Percentiles rank a stretch among this genome's conserved stretches.
Conservation (phyloP, 2,329 filamentous ascomycete genomes). For the Alternaria atra region DNA sequence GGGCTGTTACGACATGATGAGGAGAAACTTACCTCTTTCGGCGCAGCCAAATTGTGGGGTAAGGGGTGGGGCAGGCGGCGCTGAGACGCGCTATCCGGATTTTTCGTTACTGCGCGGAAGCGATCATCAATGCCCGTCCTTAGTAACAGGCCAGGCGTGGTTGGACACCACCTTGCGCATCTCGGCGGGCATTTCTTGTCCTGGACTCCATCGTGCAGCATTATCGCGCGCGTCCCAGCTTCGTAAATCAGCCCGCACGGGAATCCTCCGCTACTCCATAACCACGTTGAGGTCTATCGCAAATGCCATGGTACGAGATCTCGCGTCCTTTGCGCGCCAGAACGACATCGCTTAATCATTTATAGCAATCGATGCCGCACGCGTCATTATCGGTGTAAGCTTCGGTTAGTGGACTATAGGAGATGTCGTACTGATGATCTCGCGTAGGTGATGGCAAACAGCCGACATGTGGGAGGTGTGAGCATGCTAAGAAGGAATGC, state of each 20-base stretch:
- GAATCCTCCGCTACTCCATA: constrained; percentile 7
- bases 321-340: background rate
- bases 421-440: constrained; percentile 21
- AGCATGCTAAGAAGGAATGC: constrained; percentile 45
- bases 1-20: background rate
- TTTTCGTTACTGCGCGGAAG: constrained; percentile 11
- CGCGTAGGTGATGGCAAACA: constrained; percentile 46
- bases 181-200: constrained; percentile 26
- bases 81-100: constrained; percentile 15
- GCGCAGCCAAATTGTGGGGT: constrained; percentile 26
- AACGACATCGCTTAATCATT: constrained; percentile 22
- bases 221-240: constrained; percentile 17
- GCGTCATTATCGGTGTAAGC: constrained; percentile 50
- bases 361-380: constrained; percentile 50
- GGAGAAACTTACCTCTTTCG: constrained; percentile 25
- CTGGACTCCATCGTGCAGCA: constrained; percentile 2
- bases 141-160: constrained; percentile 30
- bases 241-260: constrained; percentile 24
- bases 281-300: constrained; percentile 5
- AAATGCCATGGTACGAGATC: constrained; percentile 47
- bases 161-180: constrained; percentile 18
- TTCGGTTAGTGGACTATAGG: background rate
- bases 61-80: constrained; percentile 18
- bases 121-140: constrained; percentile 11
- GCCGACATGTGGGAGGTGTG: constrained; percentile 46